Evolutionary conservation across 495 filamentous ascomycete genomes (phyloP).

Genomic region (Annulohypoxylon nitens): DNA sequence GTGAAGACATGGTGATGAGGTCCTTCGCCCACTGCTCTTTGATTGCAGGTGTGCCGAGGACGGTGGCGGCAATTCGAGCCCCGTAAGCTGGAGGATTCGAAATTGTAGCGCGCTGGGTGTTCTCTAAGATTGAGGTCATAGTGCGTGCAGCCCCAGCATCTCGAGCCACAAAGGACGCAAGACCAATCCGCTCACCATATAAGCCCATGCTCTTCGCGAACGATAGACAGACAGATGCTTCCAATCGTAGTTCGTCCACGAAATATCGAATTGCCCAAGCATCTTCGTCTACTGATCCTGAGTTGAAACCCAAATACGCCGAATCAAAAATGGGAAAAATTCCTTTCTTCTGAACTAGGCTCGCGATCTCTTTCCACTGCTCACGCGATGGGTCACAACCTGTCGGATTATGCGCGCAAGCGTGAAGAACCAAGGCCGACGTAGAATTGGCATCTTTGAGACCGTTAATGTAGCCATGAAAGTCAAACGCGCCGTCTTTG

Average conservation of each 20-base stretch:
- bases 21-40: slow-evolving; percentile 63
- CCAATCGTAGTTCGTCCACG: slow-evolving; percentile 47
- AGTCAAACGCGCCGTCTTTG: slow-evolving; percentile 51
- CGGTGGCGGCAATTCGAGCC: slow-evolving; percentile 64
- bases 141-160: slow-evolving; percentile 53
- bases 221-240: slow-evolving; percentile 65
- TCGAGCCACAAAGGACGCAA: slow-evolving; percentile 54
- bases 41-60: slow-evolving; percentile 58
- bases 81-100: slow-evolving; percentile 65
- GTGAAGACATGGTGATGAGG: slow-evolving; percentile 65
- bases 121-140: slow-evolving; percentile 19
- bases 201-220: slow-evolving; percentile 71
- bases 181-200: slow-evolving; percentile 66
- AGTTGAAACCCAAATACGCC: slow-evolving; percentile 67
- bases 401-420: slow-evolving; percentile 70
- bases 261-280: slow-evolving; percentile 68
- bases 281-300: slow-evolving; percentile 65
- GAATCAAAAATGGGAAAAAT: slow-evolving; percentile 70
- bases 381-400: slow-evolving; percentile 66
- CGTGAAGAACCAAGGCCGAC: slow-evolving; percentile 64
- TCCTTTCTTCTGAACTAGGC: slow-evolving; percentile 63
- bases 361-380: slow-evolving; percentile 67
- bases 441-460: slow-evolving; percentile 55
- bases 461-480: slow-evolving; percentile 25
- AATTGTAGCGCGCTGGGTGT: slow-evolving; percentile 54